These are phyloP conservation scores for Taiozyma sp. DNA, from an alignment of 1,139 yeast genomes.

Conservation along the genomic window DNA sequence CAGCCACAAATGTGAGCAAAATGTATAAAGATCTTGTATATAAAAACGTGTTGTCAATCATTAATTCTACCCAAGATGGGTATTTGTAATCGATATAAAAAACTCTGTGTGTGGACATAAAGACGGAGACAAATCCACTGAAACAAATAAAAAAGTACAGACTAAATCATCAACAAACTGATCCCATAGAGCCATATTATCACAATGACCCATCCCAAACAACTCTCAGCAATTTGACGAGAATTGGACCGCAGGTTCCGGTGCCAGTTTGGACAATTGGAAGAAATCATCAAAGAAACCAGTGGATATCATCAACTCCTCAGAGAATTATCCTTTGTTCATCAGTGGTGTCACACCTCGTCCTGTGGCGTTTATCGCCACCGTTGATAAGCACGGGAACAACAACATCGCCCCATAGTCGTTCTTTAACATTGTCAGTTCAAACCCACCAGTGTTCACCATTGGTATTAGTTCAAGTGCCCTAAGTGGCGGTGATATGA, in stretches of 20 bases:
- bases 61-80: no score
- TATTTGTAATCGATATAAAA: no score
- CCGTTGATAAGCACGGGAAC: slow-evolving; percentile 39
- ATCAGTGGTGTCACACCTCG: slow-evolving; percentile 48
- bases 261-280: slow-evolving; percentile 43
- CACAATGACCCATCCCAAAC: not conserved
- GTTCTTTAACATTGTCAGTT: slow-evolving; percentile 41
- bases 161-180: no score
- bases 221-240: not conserved
- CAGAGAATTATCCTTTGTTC: slow-evolving; percentile 44
- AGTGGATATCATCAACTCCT: slow-evolving; percentile 30
- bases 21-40: no score
- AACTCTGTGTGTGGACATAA: no score
- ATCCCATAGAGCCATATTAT: no score
- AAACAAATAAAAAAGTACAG: not conserved
- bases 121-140: not conserved
- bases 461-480: slow-evolving; percentile 35
- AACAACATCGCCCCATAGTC: slow-evolving; percentile 54
- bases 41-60: no score
- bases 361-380: slow-evolving; percentile 52
- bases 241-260: slow-evolving; percentile 44
- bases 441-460: slow-evolving; percentile 54
- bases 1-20: no score
- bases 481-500: slow-evolving; percentile 28
- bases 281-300: slow-evolving; percentile 40